Percentiles rank a stretch among this genome's conserved stretches.
These are phyloP conservation scores for Tetrahymena thermophila DNA, from an alignment of 73 alveolate genomes.

Conservation along the genomic window DNA sequence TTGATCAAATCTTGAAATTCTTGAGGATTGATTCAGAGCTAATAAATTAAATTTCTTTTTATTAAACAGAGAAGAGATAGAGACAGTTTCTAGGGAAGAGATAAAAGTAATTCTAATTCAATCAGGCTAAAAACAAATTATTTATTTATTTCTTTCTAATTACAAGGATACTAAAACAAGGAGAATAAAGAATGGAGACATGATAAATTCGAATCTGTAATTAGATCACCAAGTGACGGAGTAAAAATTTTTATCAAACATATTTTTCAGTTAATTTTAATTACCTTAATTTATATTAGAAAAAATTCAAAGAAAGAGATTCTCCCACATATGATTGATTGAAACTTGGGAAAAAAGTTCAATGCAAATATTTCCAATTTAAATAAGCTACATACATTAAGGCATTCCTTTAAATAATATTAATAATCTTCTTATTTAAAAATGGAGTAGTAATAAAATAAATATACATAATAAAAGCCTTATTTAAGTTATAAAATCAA, in stretches of 20 bases:
- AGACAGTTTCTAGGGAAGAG: neutral
- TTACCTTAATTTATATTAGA: neutral
- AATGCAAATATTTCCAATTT: neutral
- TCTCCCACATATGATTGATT: neutral
- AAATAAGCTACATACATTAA: neutral
- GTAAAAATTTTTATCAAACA: neutral
- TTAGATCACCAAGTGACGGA: neutral
- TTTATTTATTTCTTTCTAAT: neutral
- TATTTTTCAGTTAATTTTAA: neutral
- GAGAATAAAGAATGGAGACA: neutral
- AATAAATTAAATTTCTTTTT: neutral
- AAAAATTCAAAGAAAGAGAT: neutral
- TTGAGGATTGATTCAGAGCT: neutral
- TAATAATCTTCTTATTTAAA: too few relatives aligned
- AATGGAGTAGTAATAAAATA: too few relatives aligned
- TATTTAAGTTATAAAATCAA: too few relatives aligned
- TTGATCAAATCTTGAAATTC: neutral
- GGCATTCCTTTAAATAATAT: too few relatives aligned
- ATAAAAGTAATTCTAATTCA: neutral
- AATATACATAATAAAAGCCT: too few relatives aligned
- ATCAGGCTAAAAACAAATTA: neutral
- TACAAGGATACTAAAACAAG: neutral
- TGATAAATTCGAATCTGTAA: neutral
- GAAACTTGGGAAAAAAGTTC: neutral
- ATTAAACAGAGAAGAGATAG: slow-evolving; percentile 1